Base-by-base conservation (phyloP, 2,329 filamentous ascomycete species). In the Pseudogymnoascus sp. region DNA sequence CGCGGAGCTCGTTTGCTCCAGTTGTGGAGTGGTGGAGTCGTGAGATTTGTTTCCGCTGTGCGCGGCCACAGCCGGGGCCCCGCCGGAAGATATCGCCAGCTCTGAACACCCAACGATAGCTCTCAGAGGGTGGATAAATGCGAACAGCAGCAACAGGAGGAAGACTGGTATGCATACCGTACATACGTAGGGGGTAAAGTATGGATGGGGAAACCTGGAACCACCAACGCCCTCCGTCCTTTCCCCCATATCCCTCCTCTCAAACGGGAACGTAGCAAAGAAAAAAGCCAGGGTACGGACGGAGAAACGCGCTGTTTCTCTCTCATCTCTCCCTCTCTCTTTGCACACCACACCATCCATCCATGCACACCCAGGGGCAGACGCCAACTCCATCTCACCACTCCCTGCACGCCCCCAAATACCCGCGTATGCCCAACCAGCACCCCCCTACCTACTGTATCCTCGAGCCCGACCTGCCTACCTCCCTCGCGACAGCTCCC, bases 1-100 rank as follows among this genome's bases (percentile, higher is more conserved):
- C 45, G 31, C 27, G 29, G 45, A 27, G 33, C 45, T 55, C 27
- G 29, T 55, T 15, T 5, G 21, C 45, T 33, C 45, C 45, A 55
- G 29, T 55, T 33, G 27, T 55, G 45, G 45, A 55, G 45, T 55
- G 45, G 45, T 55, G 45, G 45, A 55, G 45, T 55, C 45, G 42
- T 27, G n/a, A 31, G 18, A 21, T 21, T 55, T 55, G 45, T 18
- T 33, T 55, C 45, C 45, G 45, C 45, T 18, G 18, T 55, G 27
- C 45, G 45, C 45, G 45, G 45, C 45, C 45, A 55, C 45, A 55
- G 45, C 45, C 45, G 45, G 45, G 45, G 45, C 45, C 45, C 45
- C 45, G 45, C 27, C 27, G 27, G 45, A 55, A 55, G 45, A 55
- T 55, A 55, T 55, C 45, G 45, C 45, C 45, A 55, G 45, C 42